Evolutionary conservation across 371 early-diverging fungal genomes (phyloP), one percentile per base, ranked within the genome.

Genomic region (Mortierella sp.): DNA sequence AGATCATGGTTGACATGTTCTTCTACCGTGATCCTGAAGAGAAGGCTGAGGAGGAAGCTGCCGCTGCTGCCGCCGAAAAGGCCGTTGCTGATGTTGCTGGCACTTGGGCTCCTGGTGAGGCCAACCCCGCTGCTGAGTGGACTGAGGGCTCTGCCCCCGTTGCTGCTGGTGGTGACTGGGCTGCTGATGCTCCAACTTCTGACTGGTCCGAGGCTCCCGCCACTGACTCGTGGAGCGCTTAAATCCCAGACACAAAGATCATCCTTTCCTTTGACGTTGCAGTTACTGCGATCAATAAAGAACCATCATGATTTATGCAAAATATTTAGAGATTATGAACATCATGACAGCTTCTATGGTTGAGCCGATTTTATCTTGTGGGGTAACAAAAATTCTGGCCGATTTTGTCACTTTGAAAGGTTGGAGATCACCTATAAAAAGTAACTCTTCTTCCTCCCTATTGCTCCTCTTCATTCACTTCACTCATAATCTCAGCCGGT

Each of bases 1-100:
- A 92, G 74, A 90, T 98, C 76, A 97, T 97, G 95, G 95, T 95
- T 65, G 99, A 98, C 89, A 95, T 99, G 97, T 99, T 97, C 98
- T 98, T 99, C 94, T 97, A 86, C 74, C 93, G 97, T 83, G 96
- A 98, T 82, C 93, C 98, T 72, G 99, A 97, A 80, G 97, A 96
- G 83, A 89, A 87, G 66, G 98, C 97, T 86, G 95, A 97, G 94
- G 96, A 96, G 73, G 85, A 89, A 64, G 86, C 86, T 26, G 75
- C 72, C 59, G 81, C 76, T 56, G 74, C 82, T 5, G 72, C 72
- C 42, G 75, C 77, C 47, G 78, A 83, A 22, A 65, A 69, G 66
- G 63, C 76, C 15, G 69, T 28, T 47, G 76, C 61, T 62, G 68
- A 69, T 35, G 68, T 59, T 9, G 66, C 73, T 61, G 74, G 66